Evolutionary conservation across 1,139 yeast genomes (phyloP).

Genomic region (Candida glucosophila): DNA sequence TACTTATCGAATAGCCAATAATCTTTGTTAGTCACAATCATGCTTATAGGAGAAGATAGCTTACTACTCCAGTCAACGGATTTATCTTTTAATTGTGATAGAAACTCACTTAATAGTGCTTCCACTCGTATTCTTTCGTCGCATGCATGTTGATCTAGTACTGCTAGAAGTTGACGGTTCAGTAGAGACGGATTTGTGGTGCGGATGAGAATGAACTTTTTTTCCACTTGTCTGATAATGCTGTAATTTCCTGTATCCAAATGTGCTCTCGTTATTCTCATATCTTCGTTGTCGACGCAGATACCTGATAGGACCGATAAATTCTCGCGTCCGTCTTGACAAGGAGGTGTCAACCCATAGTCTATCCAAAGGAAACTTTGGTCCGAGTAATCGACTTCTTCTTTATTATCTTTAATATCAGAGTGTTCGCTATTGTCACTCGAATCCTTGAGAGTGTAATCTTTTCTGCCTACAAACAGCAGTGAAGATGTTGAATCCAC

Average conservation of each 20-base stretch:
- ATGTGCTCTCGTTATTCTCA: neutral
- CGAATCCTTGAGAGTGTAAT: no score
- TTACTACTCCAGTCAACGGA: conserved; percentile 7
- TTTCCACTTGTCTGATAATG: conserved; percentile 44
- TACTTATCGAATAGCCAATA: conserved; percentile 18
- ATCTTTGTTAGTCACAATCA: conserved; percentile 21
- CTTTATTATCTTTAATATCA: neutral
- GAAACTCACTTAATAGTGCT: conserved; percentile 22
- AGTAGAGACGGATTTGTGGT: conserved; percentile 4
- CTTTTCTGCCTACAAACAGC: no score
- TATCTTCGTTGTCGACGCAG: neutral
- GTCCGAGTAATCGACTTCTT: neutral
- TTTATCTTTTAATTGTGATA: conserved; percentile 10
- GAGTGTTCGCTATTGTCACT: neutral
- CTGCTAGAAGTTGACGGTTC: conserved; percentile 20
- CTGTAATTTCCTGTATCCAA: conserved; percentile 6
- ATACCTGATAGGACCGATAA: no score
- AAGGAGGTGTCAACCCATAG: no score
- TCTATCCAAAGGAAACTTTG: no score
- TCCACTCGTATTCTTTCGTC: conserved; percentile 65
- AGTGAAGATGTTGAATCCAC: neutral
- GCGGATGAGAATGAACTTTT: conserved; percentile 45
- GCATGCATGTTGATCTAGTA: conserved; percentile 72
- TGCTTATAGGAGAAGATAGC: conserved; percentile 7
- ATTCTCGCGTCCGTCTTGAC: no score